Conservation (phyloP, 1,284 basidiomycete species). For the Microbotryomycetes sp. region DNA sequence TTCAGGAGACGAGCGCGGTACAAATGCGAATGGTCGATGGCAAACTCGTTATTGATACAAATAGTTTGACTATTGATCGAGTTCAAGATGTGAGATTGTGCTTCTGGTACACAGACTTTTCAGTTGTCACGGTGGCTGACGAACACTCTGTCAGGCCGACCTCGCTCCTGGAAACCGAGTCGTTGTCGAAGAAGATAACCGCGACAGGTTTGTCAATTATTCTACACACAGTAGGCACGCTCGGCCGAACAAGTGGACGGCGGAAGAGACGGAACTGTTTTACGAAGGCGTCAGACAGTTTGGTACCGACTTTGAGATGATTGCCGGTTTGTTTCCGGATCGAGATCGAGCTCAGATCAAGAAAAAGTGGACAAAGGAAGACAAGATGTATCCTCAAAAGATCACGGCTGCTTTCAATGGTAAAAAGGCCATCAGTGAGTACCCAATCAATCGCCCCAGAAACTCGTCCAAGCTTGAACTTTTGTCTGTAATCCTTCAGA, state of each 20-base stretch:
- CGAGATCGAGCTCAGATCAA: slow-evolving; percentile 82
- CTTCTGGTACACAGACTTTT: slow-evolving; percentile 32
- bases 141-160: background rate
- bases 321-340: slow-evolving; percentile 47
- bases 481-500: slow-evolving; percentile 6
- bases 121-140: slow-evolving; percentile 41
- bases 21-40: slow-evolving; percentile 74
- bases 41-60: slow-evolving; percentile 70
- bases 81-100: slow-evolving; percentile 9
- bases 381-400: slow-evolving; percentile 58
- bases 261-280: slow-evolving; percentile 76
- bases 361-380: slow-evolving; percentile 82
- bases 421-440: slow-evolving; percentile 29
- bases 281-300: slow-evolving; percentile 75
- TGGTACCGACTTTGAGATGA: slow-evolving; percentile 74
- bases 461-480: background rate
- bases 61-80: slow-evolving; percentile 66
- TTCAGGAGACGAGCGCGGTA: slow-evolving; percentile 62
- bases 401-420: slow-evolving; percentile 35
- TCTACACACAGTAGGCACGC: slow-evolving; percentile 67
- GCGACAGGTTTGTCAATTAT: slow-evolving; percentile 76
- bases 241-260: slow-evolving; percentile 70
- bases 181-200: slow-evolving; percentile 73
- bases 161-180: slow-evolving; percentile 39
- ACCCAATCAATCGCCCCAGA: background rate